phyloP scores from a whole-genome alignment of 2,329 filamentous ascomycete genomes.

The Fusarium beomiforme region DNA sequence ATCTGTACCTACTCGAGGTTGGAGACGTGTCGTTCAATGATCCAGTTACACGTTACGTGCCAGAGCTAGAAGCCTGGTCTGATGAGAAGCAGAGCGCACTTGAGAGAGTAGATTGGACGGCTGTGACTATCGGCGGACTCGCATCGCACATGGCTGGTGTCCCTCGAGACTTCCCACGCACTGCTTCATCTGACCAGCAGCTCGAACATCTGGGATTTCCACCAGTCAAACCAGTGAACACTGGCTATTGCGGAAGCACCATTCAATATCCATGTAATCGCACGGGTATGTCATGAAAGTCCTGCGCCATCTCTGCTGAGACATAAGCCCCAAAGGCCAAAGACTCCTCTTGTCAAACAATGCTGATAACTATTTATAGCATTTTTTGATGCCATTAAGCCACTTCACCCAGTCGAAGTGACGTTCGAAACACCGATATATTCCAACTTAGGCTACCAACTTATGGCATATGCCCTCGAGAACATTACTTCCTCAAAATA shows the following conservation, averaged over 20 bases:
- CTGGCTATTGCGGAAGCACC: neutral
- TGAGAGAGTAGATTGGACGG: neutral
- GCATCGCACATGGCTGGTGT: constrained; percentile 1
- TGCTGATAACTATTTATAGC: neutral
- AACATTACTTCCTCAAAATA: neutral
- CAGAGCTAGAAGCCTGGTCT: neutral
- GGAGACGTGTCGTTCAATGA: neutral
- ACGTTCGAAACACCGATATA: neutral
- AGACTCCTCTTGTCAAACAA: accelerated
- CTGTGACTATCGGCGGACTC: neutral
- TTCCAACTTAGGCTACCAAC: neutral
- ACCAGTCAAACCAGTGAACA: neutral
- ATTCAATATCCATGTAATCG: neutral
- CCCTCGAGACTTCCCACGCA: neutral
- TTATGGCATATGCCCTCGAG: neutral
- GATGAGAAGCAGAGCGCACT: neutral
- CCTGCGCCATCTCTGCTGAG: too few relatives aligned
- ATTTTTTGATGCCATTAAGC: neutral
- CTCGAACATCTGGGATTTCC: neutral
- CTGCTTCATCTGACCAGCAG: neutral
- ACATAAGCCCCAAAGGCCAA: accelerated
- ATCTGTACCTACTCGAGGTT: accelerated
- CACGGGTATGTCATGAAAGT: neutral
- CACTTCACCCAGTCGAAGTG: neutral
- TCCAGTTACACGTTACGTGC: neutral